A percentile compares a stretch with the other conserved stretches of the same genome.
Conservation (phyloP, 345 rosid species). For the Euclidium syriacum region DNA sequence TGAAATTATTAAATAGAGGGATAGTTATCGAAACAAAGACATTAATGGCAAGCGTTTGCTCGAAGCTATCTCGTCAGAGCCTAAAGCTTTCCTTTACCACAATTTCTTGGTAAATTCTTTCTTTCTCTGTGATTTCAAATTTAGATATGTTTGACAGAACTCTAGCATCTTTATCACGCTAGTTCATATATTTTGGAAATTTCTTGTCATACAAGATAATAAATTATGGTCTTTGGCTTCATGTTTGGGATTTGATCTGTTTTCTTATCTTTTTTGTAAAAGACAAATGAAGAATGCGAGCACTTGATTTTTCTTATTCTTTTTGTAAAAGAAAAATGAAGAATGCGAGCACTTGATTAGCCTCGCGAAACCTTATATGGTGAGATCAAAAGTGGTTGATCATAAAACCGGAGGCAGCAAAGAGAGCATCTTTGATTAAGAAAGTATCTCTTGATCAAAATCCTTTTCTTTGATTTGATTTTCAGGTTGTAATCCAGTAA, state of each 20-base stretch:
- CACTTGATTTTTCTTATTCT: background rate
- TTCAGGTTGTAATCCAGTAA: too few relatives aligned
- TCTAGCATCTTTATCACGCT: background rate
- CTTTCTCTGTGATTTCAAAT: background rate
- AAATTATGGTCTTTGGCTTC: too few relatives aligned
- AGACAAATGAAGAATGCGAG: conserved; percentile 74
- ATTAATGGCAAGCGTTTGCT: conserved; percentile 57
- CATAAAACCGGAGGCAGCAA: conserved; percentile 58
- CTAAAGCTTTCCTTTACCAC: conserved; percentile 78
- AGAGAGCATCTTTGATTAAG: too few relatives aligned
- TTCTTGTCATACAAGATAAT: conserved; percentile 6
- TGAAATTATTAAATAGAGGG: background rate
- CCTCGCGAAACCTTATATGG: conserved; percentile 73
- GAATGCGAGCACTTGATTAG: conserved; percentile 76
- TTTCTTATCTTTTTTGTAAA: background rate
- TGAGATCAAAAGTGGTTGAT: conserved; percentile 70
- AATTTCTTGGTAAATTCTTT: conserved; percentile 66
- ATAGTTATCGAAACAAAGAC: conserved; percentile 40
- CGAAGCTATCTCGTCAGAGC: conserved; percentile 91
- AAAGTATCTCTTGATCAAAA: too few relatives aligned
- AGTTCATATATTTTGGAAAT: background rate
- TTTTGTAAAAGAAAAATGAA: conserved; percentile 42
- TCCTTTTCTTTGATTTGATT: too few relatives aligned
- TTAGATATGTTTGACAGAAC: background rate
- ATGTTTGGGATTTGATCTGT: background rate